phyloP scores from a whole-genome alignment of 192 early-diverging fungal genomes.

The Thoreauomyces humboldtii region DNA sequence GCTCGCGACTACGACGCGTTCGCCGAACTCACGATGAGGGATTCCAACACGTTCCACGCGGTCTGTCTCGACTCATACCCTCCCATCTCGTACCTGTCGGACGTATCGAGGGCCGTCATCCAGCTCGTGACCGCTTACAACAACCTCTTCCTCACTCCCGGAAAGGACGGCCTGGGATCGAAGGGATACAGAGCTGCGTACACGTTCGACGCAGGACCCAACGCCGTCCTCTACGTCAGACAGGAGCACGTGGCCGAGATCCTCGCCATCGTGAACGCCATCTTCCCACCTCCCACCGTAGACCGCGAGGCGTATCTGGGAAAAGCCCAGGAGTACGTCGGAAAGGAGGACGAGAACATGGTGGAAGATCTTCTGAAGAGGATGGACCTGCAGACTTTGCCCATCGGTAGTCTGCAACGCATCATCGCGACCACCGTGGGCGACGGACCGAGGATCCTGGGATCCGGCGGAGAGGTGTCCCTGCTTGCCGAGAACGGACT shows the following conservation, averaged over 20 bases:
- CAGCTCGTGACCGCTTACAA: conserved; percentile 86
- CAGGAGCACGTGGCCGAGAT: conserved; percentile 81
- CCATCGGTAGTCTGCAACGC: conserved; percentile 72
- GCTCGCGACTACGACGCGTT: conserved; percentile 84
- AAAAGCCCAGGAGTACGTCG: conserved; percentile 35
- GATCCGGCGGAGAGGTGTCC: conserved; percentile 40
- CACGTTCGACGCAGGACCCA: conserved; percentile 98
- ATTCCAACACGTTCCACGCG: conserved; percentile 99
- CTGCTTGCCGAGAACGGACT: conserved; percentile 65
- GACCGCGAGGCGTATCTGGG: conserved; percentile 45
- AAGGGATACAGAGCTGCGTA: conserved; percentile 82
- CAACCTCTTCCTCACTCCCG: conserved; percentile 27
- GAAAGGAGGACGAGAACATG: conserved; percentile 52
- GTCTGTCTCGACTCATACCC: conserved; percentile 98
- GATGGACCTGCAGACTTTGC: conserved; percentile 26
- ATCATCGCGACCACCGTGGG: conserved; percentile 89
- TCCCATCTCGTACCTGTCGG: conserved; percentile 97
- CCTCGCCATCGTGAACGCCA: conserved; percentile 75
- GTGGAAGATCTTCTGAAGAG: conserved; percentile 40
- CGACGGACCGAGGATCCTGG: conserved; percentile 88
- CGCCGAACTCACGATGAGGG: conserved; percentile 93
- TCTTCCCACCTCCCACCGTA: conserved; percentile 66
- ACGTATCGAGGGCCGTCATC: conserved; percentile 87
- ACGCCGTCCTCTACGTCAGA: conserved; percentile 92
- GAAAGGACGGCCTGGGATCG: not conserved